Percentiles rank a stretch among this genome's conserved stretches.
Conservation (phyloP, 2,329 filamentous ascomycete genomes). For the Epicoccum nigrum region DNA sequence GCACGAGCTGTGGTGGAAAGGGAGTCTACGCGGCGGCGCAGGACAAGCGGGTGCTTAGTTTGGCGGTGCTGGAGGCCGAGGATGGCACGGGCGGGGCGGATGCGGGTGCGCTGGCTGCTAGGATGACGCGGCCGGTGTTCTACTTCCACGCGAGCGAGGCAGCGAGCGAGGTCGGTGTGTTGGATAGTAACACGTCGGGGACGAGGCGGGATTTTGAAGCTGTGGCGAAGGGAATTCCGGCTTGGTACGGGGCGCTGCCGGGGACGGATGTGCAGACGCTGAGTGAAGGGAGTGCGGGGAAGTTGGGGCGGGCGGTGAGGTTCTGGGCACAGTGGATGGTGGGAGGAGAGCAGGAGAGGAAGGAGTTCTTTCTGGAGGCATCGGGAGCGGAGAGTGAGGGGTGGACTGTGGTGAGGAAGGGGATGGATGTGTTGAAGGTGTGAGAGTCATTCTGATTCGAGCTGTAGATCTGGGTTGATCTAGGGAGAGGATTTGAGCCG, state of each 20-base stretch:
- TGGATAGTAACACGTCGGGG: no score
- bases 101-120: neutral
- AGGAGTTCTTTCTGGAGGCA: neutral
- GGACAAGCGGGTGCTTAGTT: neutral
- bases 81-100: neutral
- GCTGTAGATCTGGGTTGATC: no score
- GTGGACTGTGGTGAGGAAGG: neutral
- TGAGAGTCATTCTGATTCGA: no score
- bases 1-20: neutral
- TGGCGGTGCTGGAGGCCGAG: neutral
- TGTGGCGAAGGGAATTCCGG: neutral
- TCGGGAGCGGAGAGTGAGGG: neutral
- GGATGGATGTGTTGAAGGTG: neutral
- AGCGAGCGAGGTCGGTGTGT: no score
- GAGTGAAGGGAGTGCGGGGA: neutral
- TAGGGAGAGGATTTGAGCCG: no score
- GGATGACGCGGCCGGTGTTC: neutral
- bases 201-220: neutral
- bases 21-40: neutral
- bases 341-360: neutral
- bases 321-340: slow-evolving; percentile 8
- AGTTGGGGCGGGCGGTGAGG: neutral
- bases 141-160: neutral
- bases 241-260: neutral
- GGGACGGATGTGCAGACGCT: neutral